A percentile compares a stretch with the other conserved stretches of the same genome.
Conservation (phyloP, 257 asterid genomes). For the Salvia miltiorrhiza region DNA sequence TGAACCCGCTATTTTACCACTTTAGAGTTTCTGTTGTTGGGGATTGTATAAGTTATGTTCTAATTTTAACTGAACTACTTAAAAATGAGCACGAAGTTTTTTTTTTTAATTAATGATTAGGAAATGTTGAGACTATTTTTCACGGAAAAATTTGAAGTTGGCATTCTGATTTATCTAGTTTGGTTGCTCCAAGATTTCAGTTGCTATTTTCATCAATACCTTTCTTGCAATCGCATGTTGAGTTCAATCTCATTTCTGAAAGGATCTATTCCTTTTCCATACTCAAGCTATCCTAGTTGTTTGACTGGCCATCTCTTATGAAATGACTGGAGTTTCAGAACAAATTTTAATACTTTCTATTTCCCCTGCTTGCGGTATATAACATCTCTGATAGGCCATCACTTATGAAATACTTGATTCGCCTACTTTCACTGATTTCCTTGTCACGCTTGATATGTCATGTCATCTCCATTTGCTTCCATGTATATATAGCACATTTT, state of each 20-base stretch:
- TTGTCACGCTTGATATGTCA: constrained; percentile 8
- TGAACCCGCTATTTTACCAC: neutral
- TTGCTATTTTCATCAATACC: neutral
- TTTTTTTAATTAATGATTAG: neutral
- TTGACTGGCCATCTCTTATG: neutral
- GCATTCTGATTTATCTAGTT: neutral
- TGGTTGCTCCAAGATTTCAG: constrained; percentile 9
- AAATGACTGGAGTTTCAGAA: constrained; percentile 9
- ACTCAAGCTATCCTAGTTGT: neutral
- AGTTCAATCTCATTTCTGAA: neutral
- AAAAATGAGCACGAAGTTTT: neutral
- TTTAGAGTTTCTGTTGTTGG: neutral
- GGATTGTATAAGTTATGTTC: neutral
- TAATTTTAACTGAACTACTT: neutral
- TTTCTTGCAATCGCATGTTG: neutral
- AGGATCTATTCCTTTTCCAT: neutral
- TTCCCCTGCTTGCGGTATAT: neutral
- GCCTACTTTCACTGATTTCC: constrained; percentile 2
- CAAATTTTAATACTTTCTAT: neutral
- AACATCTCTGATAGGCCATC: neutral
- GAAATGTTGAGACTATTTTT: neutral
- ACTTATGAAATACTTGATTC: neutral
- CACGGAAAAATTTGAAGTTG: neutral
- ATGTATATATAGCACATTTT: neutral
- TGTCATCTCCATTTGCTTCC: constrained; percentile 11